Conservation (phyloP, 176 grass and related monocot genomes). For the Rhynchospora breviuscula region DNA sequence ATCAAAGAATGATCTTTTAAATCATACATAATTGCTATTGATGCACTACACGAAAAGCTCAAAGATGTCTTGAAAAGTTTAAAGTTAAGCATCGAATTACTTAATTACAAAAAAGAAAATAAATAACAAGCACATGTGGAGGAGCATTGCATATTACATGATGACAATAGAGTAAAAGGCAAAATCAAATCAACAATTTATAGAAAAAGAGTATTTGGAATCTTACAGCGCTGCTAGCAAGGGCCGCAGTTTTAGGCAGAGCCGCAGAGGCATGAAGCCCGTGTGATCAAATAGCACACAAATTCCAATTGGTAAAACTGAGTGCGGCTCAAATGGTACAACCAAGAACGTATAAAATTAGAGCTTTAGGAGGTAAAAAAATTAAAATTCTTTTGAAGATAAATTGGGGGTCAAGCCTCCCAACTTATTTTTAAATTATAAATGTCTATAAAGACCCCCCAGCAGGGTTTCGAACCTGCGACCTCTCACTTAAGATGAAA, state of each 20-base stretch:
- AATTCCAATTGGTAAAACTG: constrained; percentile 67
- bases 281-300: constrained; percentile 36
- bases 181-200: neutral
- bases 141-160: neutral
- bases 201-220: neutral
- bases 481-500: too few species aligned
- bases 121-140: neutral
- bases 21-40: neutral
- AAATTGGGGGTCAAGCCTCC: too few species aligned
- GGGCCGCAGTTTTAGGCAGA: constrained; percentile 53
- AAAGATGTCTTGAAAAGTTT: neutral
- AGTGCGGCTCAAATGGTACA: constrained; percentile 62
- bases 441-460: too few species aligned
- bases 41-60: too few species aligned
- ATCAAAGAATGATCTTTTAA: neutral
- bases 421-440: too few species aligned
- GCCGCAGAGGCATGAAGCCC: constrained; percentile 87
- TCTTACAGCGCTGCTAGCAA: constrained; percentile 78
- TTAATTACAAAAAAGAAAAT: neutral
- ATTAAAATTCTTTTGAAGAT: too few species aligned
- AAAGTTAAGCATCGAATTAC: neutral
- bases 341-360: too few species aligned
- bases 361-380: too few species aligned
- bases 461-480: too few species aligned
- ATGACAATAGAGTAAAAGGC: neutral